Conservation (phyloP, 2,329 filamentous ascomycete genomes). For the Sarocladium strictum region DNA sequence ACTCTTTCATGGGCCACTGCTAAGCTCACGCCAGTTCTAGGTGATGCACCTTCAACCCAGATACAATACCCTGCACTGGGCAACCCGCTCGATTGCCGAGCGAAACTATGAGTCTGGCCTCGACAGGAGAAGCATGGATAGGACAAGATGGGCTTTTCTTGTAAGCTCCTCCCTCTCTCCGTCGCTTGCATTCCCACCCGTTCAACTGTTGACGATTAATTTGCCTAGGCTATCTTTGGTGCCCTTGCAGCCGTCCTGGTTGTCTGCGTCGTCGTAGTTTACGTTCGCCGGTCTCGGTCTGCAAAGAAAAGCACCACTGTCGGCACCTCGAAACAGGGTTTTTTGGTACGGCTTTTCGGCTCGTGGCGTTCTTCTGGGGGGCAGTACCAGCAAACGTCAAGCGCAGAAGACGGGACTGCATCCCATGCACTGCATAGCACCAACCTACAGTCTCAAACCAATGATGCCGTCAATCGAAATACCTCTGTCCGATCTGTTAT, state of each 20-base stretch:
- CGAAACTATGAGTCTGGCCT: not conserved
- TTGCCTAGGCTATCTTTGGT: not conserved
- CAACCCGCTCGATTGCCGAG: not conserved
- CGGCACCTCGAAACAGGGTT: not conserved
- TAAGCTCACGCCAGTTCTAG: not conserved
- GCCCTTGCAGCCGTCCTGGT: not conserved
- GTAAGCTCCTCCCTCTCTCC: not conserved
- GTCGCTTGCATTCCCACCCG: not conserved
- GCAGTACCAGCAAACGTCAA: not conserved
- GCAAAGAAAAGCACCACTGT: not conserved
- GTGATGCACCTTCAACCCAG: slow-evolving; percentile 1
- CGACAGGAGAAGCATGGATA: not conserved
- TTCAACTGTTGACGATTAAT: not conserved
- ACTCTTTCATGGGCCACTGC: not conserved
- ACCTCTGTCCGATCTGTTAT: slow-evolving; percentile 90
- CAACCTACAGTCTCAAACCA: slow-evolving; percentile 14
- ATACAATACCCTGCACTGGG: not conserved
- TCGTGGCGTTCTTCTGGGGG: not conserved
- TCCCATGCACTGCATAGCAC: slow-evolving; percentile 4
- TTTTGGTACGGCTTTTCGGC: not conserved
- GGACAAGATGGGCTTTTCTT: not conserved
- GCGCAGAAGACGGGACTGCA: not conserved
- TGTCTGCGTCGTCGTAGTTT: not conserved
- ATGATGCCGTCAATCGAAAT: slow-evolving; percentile 61
- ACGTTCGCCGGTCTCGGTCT: not conserved